These are phyloP conservation scores for Diaporthe sp. DNA, from an alignment of 2,329 filamentous ascomycete genomes.

Conservation along the genomic window DNA sequence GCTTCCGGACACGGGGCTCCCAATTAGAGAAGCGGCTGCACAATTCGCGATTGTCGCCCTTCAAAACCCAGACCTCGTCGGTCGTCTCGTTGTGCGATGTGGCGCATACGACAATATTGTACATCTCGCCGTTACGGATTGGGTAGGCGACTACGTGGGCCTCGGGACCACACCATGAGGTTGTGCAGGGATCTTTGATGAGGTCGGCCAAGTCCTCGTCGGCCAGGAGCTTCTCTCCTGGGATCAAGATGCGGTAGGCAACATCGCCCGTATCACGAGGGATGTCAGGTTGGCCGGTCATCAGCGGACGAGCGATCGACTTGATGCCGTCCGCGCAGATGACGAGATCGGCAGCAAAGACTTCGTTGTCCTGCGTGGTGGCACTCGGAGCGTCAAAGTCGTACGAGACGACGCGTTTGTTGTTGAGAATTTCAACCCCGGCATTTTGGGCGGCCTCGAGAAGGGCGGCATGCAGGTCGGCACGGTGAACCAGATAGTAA, in stretches of 20 bases:
- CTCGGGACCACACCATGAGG: constrained; percentile 51
- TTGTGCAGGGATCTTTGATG: constrained; percentile 47
- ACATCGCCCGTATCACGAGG: constrained; percentile 50
- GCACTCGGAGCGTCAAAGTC: constrained; percentile 38
- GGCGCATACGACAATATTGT: constrained; percentile 49
- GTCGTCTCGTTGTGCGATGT: constrained; percentile 41
- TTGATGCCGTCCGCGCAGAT: constrained; percentile 45
- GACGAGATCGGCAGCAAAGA: constrained; percentile 42
- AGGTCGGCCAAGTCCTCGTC: constrained; percentile 45
- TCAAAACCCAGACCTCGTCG: constrained; percentile 44
- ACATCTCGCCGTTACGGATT: constrained; percentile 47
- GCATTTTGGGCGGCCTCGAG: constrained; percentile 44
- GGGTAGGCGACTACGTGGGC: constrained; percentile 51
- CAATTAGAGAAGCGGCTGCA: constrained; percentile 50
- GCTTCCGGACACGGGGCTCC: constrained; percentile 52
- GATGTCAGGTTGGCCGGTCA: constrained; percentile 45
- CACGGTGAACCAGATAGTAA: constrained; percentile 52
- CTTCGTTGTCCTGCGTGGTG: constrained; percentile 41
- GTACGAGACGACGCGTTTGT: constrained; percentile 45
- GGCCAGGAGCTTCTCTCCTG: constrained; percentile 44
- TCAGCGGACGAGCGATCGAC: constrained; percentile 43
- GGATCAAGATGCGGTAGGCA: constrained; percentile 51
- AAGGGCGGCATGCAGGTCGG: constrained; percentile 50
- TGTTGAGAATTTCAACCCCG: constrained; percentile 25
- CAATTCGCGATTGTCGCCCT: constrained; percentile 51